Conservation (phyloP, 129 eudicot genomes). For the Cynara cardunculus region DNA sequence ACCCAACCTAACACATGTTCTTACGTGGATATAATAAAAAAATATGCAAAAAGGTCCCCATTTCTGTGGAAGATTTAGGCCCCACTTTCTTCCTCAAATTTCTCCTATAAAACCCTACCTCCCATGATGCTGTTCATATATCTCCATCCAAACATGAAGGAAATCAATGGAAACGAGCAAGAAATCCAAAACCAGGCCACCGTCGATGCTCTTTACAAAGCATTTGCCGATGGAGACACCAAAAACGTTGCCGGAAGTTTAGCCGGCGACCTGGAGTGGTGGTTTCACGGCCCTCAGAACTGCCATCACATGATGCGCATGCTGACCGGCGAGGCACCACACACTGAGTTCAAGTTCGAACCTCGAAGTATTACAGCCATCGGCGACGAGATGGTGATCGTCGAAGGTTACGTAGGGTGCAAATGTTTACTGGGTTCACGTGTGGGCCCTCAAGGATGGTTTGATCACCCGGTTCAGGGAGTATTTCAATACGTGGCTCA, state of each 20-base stretch:
- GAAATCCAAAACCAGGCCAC: conserved; percentile 38
- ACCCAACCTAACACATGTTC: background rate
- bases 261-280: conserved; percentile 67
- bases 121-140: background rate
- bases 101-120: conserved; percentile 23
- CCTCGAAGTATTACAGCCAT: conserved; percentile 57
- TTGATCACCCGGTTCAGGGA: conserved; percentile 62
- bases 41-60: conserved; percentile 1
- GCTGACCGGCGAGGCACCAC: conserved; percentile 58
- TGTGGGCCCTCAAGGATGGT: conserved; percentile 70
- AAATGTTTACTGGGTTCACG: conserved; percentile 86
- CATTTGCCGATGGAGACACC: conserved; percentile 47
- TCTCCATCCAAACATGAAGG: conserved; percentile 26
- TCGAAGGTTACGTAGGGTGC: conserved; percentile 85
- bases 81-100: conserved; percentile 4
- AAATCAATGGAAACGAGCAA: conserved; percentile 15
- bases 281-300: conserved; percentile 83
- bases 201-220: conserved; percentile 54
- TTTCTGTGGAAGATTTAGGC: conserved; percentile 5
- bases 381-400: conserved; percentile 53
- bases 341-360: conserved; percentile 50
- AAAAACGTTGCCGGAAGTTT: conserved; percentile 28
- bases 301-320: conserved; percentile 90
- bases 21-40: background rate
- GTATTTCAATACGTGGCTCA: conserved; percentile 87